Conservation (phyloP, 257 asterid species). For the Hygrophila difformis region DNA sequence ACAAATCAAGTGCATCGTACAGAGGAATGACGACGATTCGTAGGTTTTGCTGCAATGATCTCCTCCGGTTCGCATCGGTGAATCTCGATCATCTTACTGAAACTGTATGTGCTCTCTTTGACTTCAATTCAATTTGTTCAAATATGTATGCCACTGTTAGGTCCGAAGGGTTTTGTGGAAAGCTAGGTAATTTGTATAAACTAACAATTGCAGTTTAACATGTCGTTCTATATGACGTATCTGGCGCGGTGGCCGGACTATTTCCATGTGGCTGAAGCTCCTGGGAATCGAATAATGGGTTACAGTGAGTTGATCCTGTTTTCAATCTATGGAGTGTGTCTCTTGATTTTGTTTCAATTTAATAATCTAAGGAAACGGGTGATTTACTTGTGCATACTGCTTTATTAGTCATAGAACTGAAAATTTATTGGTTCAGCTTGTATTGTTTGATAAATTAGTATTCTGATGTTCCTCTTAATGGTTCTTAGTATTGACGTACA, state of each 20-base stretch:
- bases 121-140: neutral
- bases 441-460: neutral
- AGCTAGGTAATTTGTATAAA: neutral
- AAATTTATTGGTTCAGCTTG: neutral
- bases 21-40: slow-evolving; percentile 77
- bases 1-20: no score
- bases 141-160: neutral
- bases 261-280: slow-evolving; percentile 88
- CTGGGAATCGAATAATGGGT: slow-evolving; percentile 68
- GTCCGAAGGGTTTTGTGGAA: neutral
- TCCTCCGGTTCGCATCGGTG: slow-evolving; percentile 78
- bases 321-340: neutral
- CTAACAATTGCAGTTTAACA: slow-evolving; percentile 36
- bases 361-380: neutral
- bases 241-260: slow-evolving; percentile 98
- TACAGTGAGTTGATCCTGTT: slow-evolving; percentile 32
- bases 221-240: slow-evolving; percentile 89
- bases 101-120: slow-evolving; percentile 40
- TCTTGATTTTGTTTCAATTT: neutral
- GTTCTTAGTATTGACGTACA: neutral
- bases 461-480: neutral
- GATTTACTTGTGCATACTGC: neutral
- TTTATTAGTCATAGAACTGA: neutral
- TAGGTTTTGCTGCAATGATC: slow-evolving; percentile 91
- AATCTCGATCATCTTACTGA: slow-evolving; percentile 92